phyloP scores from a whole-genome alignment of 257 asterid species.

The Nicotiana attenuata region DNA sequence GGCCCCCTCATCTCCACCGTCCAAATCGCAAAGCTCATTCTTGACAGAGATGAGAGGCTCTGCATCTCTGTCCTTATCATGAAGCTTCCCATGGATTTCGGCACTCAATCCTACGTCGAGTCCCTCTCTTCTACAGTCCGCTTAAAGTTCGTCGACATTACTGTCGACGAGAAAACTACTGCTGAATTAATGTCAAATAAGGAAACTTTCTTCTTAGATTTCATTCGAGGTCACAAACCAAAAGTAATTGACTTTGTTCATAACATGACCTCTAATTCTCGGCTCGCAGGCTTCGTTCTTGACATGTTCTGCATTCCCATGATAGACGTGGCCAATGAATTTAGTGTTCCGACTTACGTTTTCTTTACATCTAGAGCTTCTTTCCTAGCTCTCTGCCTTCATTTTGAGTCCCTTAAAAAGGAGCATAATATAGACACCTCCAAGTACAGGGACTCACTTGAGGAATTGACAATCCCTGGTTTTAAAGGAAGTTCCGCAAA shows the following conservation, averaged over 20 bases:
- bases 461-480: slow-evolving; percentile 15
- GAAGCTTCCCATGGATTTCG: slow-evolving; percentile 14
- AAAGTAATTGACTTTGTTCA: slow-evolving; percentile 1
- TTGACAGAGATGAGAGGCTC: background rate
- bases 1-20: slow-evolving; percentile 21
- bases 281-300: slow-evolving; percentile 21
- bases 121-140: background rate
- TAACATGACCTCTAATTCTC: background rate
- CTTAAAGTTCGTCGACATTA: background rate
- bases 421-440: slow-evolving; percentile 16
- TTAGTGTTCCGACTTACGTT: slow-evolving; percentile 27
- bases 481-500: slow-evolving; percentile 22
- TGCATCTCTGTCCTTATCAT: slow-evolving; percentile 14
- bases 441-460: background rate
- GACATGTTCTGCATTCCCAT: slow-evolving; percentile 37
- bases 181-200: background rate
- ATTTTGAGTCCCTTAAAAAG: slow-evolving; percentile 4
- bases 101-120: background rate
- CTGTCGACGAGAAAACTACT: background rate
- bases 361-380: slow-evolving; percentile 33
- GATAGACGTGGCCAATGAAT: slow-evolving; percentile 34
- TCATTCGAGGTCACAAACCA: background rate
- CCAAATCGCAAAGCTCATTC: slow-evolving; percentile 16
- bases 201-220: background rate
- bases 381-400: slow-evolving; percentile 13